These are phyloP conservation scores for Cladophialophora exuberans DNA, from an alignment of 2,329 filamentous ascomycete genomes.

Conservation along the genomic window DNA sequence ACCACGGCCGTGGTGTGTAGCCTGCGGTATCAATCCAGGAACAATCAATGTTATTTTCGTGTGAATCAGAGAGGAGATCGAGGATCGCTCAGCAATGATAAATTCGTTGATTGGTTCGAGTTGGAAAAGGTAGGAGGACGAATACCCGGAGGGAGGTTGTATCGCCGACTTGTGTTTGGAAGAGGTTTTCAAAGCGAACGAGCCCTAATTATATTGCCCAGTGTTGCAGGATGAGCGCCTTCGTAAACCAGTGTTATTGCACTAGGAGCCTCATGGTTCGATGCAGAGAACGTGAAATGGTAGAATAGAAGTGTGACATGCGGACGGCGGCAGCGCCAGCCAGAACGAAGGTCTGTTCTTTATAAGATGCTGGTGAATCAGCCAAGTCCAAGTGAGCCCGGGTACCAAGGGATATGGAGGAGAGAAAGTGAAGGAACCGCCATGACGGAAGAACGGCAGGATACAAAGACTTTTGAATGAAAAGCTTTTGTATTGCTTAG, in stretches of 20 bases:
- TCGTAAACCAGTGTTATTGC: conserved; percentile 5
- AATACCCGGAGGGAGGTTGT: background rate
- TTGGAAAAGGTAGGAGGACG: too few species aligned
- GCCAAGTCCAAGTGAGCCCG: background rate
- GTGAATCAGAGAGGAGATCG: too few species aligned
- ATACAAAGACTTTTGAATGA: background rate
- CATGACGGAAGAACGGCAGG: background rate
- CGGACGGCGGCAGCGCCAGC: background rate
- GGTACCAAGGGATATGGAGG: background rate
- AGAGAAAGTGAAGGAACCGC: background rate
- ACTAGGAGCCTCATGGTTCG: conserved; percentile 2
- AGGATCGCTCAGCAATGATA: too few species aligned
- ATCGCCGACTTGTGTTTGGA: too few species aligned
- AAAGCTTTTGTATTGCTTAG: background rate
- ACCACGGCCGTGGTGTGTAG: too few species aligned
- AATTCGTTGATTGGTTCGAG: too few species aligned
- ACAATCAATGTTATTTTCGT: too few species aligned
- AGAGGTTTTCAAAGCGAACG: too few species aligned
- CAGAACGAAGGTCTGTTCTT: background rate
- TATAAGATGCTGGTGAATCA: too few species aligned
- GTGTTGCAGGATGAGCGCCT: background rate
- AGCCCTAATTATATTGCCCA: too few species aligned
- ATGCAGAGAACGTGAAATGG: background rate
- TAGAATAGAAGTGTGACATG: background rate
- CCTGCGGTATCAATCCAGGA: too few species aligned